A percentile compares a stretch with the other conserved stretches of the same genome.
Evolutionary conservation across 2,329 filamentous ascomycete genomes (phyloP).

Genomic region (Pseudopithomyces maydicus): DNA sequence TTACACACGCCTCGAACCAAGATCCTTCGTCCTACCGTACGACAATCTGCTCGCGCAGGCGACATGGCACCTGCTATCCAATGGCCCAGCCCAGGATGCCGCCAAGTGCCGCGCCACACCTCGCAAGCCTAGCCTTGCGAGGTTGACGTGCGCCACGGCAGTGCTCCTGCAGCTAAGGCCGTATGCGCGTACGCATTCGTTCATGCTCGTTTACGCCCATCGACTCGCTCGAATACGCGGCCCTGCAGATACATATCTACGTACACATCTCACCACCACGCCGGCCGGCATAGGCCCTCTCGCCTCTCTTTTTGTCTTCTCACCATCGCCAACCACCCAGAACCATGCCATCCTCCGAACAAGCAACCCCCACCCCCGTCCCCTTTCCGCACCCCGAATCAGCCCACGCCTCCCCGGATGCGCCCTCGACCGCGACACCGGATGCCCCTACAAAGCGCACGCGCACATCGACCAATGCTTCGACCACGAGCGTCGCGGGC

Average conservation of each 20-base stretch:
- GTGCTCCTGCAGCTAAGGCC: not conserved
- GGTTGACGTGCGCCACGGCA: slow-evolving; percentile 13
- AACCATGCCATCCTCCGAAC: slow-evolving; percentile 14
- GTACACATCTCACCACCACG: too few species aligned
- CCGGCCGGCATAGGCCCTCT: not conserved
- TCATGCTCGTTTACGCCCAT: not conserved
- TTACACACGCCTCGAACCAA: not conserved
- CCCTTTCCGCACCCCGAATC: slow-evolving; percentile 33
- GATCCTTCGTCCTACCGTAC: not conserved
- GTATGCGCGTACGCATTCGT: not conserved
- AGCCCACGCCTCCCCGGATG: slow-evolving; percentile 9
- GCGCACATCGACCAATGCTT: slow-evolving; percentile 40
- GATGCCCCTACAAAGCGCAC: slow-evolving; percentile 25
- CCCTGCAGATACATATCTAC: not conserved
- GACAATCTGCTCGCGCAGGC: too few species aligned
- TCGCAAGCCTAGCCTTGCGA: slow-evolving; percentile 4
- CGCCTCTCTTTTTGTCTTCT: too few species aligned
- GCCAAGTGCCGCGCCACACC: slow-evolving; percentile 11
- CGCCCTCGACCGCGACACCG: slow-evolving; percentile 12
- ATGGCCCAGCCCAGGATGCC: slow-evolving; percentile 2
- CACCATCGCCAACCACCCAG: too few species aligned
- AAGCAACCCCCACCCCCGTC: slow-evolving; percentile 29
- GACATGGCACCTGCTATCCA: not conserved
- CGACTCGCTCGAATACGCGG: not conserved
- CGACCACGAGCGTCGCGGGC: slow-evolving; percentile 28